phyloP scores from a whole-genome alignment of 1,284 basidiomycete species.

The Rhodotorula sp. region DNA sequence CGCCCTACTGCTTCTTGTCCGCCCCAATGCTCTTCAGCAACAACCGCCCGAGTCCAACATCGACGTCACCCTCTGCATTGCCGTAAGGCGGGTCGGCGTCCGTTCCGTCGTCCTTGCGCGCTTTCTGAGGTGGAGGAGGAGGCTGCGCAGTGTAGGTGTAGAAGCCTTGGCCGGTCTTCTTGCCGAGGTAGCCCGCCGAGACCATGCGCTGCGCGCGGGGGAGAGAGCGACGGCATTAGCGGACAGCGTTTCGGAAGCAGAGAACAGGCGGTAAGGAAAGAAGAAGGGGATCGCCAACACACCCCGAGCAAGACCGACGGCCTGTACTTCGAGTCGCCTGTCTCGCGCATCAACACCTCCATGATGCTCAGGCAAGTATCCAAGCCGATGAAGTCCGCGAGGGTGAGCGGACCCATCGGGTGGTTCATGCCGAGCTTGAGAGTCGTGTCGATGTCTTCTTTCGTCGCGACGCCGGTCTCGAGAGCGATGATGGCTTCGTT shows the following conservation, averaged over 20 bases:
- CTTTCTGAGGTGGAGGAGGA: slow-evolving; percentile 4
- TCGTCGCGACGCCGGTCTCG: slow-evolving; percentile 83
- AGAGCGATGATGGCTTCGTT: slow-evolving; percentile 90
- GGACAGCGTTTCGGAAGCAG: not conserved
- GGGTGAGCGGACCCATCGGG: slow-evolving; percentile 66
- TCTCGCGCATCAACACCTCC: slow-evolving; percentile 71
- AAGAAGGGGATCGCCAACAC: not conserved
- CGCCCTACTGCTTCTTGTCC: not conserved
- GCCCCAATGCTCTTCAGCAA: not conserved
- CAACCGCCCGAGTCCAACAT: slow-evolving; percentile 14
- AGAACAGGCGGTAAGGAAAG: not conserved
- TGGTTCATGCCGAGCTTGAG: slow-evolving; percentile 92
- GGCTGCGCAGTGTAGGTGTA: slow-evolving; percentile 59
- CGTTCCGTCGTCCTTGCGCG: not conserved
- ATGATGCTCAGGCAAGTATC: slow-evolving; percentile 75
- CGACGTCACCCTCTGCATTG: slow-evolving; percentile 13
- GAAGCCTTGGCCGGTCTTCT: slow-evolving; percentile 68
- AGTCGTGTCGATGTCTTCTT: slow-evolving; percentile 93
- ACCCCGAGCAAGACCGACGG: slow-evolving; percentile 77
- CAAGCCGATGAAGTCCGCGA: slow-evolving; percentile 46
- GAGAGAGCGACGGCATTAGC: not conserved
- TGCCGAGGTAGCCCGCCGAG: slow-evolving; percentile 91
- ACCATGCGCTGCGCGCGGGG: slow-evolving; percentile 71
- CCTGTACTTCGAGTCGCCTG: slow-evolving; percentile 94
- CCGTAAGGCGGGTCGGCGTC: slow-evolving; percentile 20